Conservation (phyloP, 257 asterid species). For the Scutellaria galericulata region DNA sequence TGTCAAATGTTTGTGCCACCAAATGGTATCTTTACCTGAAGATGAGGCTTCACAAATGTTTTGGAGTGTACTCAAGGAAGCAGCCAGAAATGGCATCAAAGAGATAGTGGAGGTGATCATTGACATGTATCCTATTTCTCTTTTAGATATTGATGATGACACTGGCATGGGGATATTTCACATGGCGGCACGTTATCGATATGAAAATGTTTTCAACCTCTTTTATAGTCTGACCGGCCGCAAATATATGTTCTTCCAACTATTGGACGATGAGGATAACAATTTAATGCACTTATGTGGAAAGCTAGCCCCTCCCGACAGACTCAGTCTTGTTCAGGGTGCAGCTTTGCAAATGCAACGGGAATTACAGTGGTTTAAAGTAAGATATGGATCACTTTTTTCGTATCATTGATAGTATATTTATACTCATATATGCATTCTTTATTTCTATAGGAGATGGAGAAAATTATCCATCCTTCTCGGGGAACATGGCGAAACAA, state of each 20-base stretch:
- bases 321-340: constrained; percentile 23
- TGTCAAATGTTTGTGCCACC: too few relatives aligned
- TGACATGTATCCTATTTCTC: too few relatives aligned
- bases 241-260: background rate
- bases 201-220: constrained; percentile 2
- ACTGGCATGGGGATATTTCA: background rate
- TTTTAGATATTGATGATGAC: too few relatives aligned
- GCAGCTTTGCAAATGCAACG: constrained; percentile 34
- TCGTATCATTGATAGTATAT: too few relatives aligned
- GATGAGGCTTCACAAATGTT: too few relatives aligned
- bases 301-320: constrained; percentile 13
- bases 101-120: too few relatives aligned
- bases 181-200: constrained; percentile 15
- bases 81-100: too few relatives aligned
- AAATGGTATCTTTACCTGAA: too few relatives aligned
- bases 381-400: background rate
- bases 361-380: constrained; percentile 14
- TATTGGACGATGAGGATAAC: background rate
- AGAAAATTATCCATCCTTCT: too few relatives aligned
- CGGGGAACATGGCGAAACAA: too few relatives aligned
- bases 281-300: background rate
- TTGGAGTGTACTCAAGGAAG: accelerated
- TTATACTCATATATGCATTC: background rate
- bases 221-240: background rate
- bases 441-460: too few relatives aligned